A percentile compares a stretch with the other conserved stretches of the same genome.
phyloP scores from a whole-genome alignment of 176 grass and related monocot genomes.

The Eleusine indica region DNA sequence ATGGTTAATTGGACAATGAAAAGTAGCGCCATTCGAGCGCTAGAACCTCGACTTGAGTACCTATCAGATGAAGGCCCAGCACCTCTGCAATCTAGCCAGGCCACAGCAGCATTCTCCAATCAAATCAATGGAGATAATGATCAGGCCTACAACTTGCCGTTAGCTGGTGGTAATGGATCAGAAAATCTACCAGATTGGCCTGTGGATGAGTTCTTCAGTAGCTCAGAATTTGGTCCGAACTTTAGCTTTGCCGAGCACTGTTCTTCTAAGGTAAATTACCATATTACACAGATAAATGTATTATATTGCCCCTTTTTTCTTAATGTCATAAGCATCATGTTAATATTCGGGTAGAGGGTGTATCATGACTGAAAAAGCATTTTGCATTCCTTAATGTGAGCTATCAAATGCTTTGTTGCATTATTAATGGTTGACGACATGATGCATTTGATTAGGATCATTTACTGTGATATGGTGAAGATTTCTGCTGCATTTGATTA shows the following conservation, averaged over 20 bases:
- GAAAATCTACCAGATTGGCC: constrained; percentile 56
- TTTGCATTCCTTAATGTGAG: neutral
- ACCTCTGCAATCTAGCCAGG: constrained; percentile 41
- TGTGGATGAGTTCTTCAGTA: constrained; percentile 62
- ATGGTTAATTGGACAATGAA: constrained; percentile 32
- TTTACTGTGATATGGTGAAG: constrained; percentile 3
- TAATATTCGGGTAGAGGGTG: neutral
- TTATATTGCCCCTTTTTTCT: neutral
- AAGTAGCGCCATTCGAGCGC: constrained; percentile 7
- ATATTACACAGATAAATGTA: constrained; percentile 1
- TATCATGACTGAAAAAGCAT: neutral
- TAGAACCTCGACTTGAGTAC: constrained; percentile 38
- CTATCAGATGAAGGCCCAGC: constrained; percentile 24
- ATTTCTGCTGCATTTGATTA: too few species aligned
- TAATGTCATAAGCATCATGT: neutral
- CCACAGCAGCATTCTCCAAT: constrained; percentile 37
- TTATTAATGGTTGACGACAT: constrained; percentile 9
- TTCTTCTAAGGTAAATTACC: constrained; percentile 65
- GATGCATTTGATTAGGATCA: constrained; percentile 9
- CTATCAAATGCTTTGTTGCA: neutral
- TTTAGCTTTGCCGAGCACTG: constrained; percentile 58
- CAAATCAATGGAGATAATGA: constrained; percentile 48
- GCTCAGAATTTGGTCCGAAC: constrained; percentile 55
- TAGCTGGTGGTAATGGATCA: constrained; percentile 49
- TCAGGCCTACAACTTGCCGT: constrained; percentile 36